These are phyloP conservation scores for Blastobotrys apis DNA, from an alignment of 1,139 yeast species.

Conservation along the genomic window DNA sequence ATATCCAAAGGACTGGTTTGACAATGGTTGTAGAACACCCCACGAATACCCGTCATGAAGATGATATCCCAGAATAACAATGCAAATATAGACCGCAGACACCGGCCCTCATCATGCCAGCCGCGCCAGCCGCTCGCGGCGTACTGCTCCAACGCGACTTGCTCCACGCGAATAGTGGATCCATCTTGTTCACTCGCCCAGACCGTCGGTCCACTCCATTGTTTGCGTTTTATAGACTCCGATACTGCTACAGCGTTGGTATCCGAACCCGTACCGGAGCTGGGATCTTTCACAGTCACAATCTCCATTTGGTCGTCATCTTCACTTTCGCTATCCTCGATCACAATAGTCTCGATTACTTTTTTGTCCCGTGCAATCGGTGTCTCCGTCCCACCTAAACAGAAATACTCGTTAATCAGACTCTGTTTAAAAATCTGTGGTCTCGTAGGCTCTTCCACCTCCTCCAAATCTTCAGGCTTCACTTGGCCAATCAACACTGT, in stretches of 20 bases:
- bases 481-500: conserved; percentile 1
- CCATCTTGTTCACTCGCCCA: conserved; percentile 15
- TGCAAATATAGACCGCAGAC: conserved; percentile 32
- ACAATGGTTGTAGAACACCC: conserved; percentile 33
- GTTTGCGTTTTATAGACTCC: background rate
- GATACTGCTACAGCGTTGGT: background rate
- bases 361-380: background rate
- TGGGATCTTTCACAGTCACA: background rate
- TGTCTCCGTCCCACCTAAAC: background rate
- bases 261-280: conserved; percentile 13
- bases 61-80: conserved; percentile 34
- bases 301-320: conserved; percentile 5
- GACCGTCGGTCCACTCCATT: conserved; percentile 11
- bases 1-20: conserved; percentile 36
- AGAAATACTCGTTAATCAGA: conserved; percentile 3
- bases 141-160: conserved; percentile 33
- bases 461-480: background rate
- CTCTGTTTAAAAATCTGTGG: conserved; percentile 1
- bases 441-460: background rate
- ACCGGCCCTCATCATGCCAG: conserved; percentile 36
- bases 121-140: conserved; percentile 35
- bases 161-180: conserved; percentile 32
- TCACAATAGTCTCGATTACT: conserved; percentile 6
- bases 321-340: conserved; percentile 7
- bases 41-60: conserved; percentile 23